A percentile compares a stretch with the other conserved stretches of the same genome.
Conservation (phyloP, 345 rosid species). For the Dovyalis caffra region DNA sequence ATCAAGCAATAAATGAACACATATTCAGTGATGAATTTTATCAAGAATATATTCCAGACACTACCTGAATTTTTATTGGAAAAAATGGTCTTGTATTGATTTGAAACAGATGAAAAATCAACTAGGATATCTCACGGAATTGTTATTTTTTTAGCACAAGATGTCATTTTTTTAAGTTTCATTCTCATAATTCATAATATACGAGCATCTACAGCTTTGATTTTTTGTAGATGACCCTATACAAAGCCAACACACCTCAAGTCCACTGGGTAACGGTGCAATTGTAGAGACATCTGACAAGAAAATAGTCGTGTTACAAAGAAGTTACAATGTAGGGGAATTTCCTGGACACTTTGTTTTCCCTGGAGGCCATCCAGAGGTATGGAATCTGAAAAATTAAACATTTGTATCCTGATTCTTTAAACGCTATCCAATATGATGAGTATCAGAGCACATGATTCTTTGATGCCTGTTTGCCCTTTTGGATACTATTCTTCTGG, state of each 20-base stretch:
- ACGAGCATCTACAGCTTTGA: constrained; percentile 2
- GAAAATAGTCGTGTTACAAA: constrained; percentile 60
- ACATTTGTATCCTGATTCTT: constrained; percentile 6
- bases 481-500: neutral
- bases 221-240: constrained; percentile 51
- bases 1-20: neutral
- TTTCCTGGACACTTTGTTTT: constrained; percentile 89
- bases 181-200: constrained; percentile 3
- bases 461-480: neutral
- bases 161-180: neutral
- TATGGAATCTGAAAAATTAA: constrained; percentile 15
- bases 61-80: neutral
- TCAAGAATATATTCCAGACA: neutral
- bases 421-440: neutral
- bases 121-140: neutral
- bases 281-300: constrained; percentile 69
- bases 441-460: neutral
- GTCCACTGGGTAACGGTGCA: constrained; percentile 87
- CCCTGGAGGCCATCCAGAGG: constrained; percentile 98
- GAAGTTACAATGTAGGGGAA: constrained; percentile 90
- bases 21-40: neutral
- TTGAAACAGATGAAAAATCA: neutral
- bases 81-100: neutral
- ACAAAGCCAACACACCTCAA: constrained; percentile 70
- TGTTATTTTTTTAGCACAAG: neutral